Conservation (phyloP, 2,329 filamentous ascomycete species). For the Aspergillus fischeri region DNA sequence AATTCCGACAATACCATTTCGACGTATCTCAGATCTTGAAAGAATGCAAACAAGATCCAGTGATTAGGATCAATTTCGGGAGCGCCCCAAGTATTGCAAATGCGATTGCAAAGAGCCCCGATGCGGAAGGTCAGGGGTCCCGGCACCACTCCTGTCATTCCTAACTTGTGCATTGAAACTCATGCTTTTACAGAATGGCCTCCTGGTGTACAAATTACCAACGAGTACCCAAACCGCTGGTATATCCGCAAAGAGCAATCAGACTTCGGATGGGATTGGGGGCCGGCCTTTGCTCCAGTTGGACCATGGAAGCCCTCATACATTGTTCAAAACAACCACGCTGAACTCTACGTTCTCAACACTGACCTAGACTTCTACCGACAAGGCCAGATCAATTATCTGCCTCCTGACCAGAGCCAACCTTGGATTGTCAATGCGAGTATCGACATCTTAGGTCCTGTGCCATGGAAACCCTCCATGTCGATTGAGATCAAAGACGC, state of each 20-base stretch:
- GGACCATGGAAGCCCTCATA: conserved; percentile 60
- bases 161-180: neutral
- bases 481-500: conserved; percentile 46
- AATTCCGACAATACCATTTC: conserved; percentile 60
- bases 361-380: conserved; percentile 58
- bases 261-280: conserved; percentile 65
- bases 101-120: conserved; percentile 48
- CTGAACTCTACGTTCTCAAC: conserved; percentile 49
- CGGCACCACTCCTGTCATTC: neutral
- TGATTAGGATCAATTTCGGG: conserved; percentile 53
- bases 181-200: conserved; percentile 45
- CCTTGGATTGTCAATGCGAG: conserved; percentile 61
- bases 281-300: conserved; percentile 58
- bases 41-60: conserved; percentile 38
- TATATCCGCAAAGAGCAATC: conserved; percentile 60
- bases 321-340: conserved; percentile 47
- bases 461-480: conserved; percentile 44
- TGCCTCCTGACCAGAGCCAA: conserved; percentile 53
- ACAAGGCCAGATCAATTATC: conserved; percentile 54
- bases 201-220: conserved; percentile 43
- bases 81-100: conserved; percentile 53
- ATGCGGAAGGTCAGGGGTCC: conserved; percentile 40
- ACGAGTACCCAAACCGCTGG: conserved; percentile 52
- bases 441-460: conserved; percentile 52
- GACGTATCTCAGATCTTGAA: conserved; percentile 49